Percentiles rank a stretch among this genome's conserved stretches.
Conservation (phyloP, 2,329 filamentous ascomycete species). For the Verticillium klebahnii region DNA sequence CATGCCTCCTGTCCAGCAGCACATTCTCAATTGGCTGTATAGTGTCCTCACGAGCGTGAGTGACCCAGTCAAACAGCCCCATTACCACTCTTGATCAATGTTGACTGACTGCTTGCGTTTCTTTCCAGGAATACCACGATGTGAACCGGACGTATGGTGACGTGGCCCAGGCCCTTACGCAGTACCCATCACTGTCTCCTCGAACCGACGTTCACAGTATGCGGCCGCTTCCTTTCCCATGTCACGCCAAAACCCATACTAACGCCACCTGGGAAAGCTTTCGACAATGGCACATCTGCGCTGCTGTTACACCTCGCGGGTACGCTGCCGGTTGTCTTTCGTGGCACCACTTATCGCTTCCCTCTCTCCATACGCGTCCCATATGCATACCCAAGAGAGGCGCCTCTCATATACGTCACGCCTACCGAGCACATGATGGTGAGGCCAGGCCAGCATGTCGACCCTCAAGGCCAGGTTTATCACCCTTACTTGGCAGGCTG, state of each 20-base stretch:
- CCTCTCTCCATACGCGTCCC: constrained; percentile 92
- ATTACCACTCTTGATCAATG: background rate
- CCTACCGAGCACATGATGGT: constrained; percentile 87
- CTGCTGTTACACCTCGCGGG: constrained; percentile 82
- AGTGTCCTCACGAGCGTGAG: constrained; percentile 76
- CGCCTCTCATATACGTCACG: constrained; percentile 83
- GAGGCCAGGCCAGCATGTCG: constrained; percentile 89
- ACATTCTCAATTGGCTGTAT: constrained; percentile 92
- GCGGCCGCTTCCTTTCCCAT: constrained; percentile 18
- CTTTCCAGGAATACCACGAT: constrained; percentile 79
- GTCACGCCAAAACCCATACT: constrained; percentile 12
- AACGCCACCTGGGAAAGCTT: constrained; percentile 51
- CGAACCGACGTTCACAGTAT: constrained; percentile 94
- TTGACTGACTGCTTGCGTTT: constrained; percentile 4
- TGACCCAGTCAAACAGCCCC: background rate
- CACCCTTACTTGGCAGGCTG: constrained; percentile 93
- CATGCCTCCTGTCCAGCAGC: constrained; percentile 66
- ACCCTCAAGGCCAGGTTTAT: constrained; percentile 87
- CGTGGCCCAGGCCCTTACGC: constrained; percentile 74
- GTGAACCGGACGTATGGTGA: constrained; percentile 91
- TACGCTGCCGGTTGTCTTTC: constrained; percentile 86
- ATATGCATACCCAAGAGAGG: constrained; percentile 79
- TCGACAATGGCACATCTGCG: constrained; percentile 80
- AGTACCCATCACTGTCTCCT: constrained; percentile 75
- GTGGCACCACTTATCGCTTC: constrained; percentile 84